These are phyloP conservation scores for Fonsecaea monophora DNA, from an alignment of 2,329 filamentous ascomycete species.

Conservation along the genomic window DNA sequence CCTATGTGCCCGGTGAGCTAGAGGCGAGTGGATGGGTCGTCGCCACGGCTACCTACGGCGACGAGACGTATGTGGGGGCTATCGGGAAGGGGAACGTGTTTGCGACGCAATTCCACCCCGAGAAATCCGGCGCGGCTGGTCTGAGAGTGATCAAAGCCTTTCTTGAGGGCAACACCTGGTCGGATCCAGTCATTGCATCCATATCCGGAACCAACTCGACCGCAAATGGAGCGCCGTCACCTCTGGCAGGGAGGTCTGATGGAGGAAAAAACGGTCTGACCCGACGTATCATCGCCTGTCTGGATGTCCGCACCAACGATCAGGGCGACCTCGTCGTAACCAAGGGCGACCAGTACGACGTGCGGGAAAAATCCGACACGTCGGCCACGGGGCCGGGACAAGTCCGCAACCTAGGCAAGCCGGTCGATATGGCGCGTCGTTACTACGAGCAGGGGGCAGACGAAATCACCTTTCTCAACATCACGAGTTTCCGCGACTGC, in stretches of 20 bases:
- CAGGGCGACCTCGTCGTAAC: constrained; percentile 94
- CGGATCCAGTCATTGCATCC: constrained; percentile 37
- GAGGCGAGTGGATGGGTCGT: constrained; percentile 87
- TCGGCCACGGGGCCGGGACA: constrained; percentile 47
- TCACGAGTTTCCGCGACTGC: constrained; percentile 95
- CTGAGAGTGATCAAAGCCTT: constrained; percentile 85
- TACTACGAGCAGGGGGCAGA: constrained; percentile 98
- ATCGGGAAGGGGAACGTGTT: constrained; percentile 84
- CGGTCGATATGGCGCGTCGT: constrained; percentile 87
- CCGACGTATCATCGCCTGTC: constrained; percentile 90
- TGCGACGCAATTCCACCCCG: constrained; percentile 95
- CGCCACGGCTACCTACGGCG: constrained; percentile 86
- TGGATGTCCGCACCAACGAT: constrained; percentile 95
- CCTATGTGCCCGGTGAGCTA: constrained; percentile 74
- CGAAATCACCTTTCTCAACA: constrained; percentile 97
- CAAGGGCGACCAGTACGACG: constrained; percentile 98
- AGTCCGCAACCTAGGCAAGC: constrained; percentile 94
- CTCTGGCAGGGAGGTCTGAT: not conserved
- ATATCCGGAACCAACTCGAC: constrained; percentile 15
- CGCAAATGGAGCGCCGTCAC: constrained; percentile 8
- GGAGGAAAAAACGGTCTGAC: constrained; percentile 72
- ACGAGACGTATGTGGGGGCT: constrained; percentile 89
- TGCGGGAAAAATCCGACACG: constrained; percentile 77
- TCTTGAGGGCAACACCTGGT: constrained; percentile 71
- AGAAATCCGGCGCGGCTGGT: constrained; percentile 92